Base-by-base conservation (phyloP, 2,329 filamentous ascomycete genomes). In the Ustulina deusta region DNA sequence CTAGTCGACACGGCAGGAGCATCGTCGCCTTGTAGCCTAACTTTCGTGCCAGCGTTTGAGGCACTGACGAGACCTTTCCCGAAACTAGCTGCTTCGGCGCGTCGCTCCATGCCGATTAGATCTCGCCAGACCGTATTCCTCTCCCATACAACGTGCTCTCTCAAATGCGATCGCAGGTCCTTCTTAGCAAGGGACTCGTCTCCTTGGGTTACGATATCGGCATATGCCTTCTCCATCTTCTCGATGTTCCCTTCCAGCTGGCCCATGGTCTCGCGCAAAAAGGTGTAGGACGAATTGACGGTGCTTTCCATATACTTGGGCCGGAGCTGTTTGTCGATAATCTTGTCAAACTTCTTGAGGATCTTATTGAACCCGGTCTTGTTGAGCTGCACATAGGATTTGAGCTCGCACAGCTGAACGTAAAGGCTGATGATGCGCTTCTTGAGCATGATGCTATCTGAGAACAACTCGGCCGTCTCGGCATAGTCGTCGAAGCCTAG, bases 111-210 rank as follows among this genome's bases (percentile, higher is more conserved):
- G 61, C 95, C 96, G 78, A 99, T 99, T 89, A 99, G 96, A 75
- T 99, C 96, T 81, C 97, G 87, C 96, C 96, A 99, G 20, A 99
- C 96, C 0, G 96, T 99, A 78, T 99, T 99, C 65, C 96, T 89
- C 79, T 99, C 97, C 97, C 96, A 99, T 0, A 98, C 95, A 22
- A 99, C 94, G 79, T 99, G 96, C 81, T 99, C 97, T 65, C 96
- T 87, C 29, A 99, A 86, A 77, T 99, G 94, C 34, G 97, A 88
- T 61, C 96, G 89, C 65, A 99, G 84, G 77, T 98, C 96, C 73
- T 93, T 91, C 75, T 90, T 93, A 4, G 96, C 94, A 13, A 91
- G 82, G 6, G 87, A 84, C 2, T 91, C 81, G 75, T 99, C 93
- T 34, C 94, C 94, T 48, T 91, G 88, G 0, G 94, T 97, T 62